A percentile compares a stretch with the other conserved stretches of the same genome.
Evolutionary conservation across 2,329 filamentous ascomycete genomes (phyloP).

Genomic region (Apiospora marii): DNA sequence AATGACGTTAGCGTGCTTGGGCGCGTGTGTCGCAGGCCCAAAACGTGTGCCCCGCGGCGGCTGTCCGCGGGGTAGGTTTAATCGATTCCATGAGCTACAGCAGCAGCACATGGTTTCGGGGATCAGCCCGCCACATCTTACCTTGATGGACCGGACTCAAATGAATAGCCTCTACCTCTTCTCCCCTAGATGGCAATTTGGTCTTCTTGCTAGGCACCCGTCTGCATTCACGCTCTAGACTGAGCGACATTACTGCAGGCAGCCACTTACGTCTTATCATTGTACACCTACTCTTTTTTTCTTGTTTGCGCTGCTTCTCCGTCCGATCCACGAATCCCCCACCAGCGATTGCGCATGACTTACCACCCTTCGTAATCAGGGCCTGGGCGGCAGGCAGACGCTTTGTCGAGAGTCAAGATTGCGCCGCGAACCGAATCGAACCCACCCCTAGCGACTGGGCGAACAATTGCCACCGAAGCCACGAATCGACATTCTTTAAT

Average conservation of each 20-base stretch:
- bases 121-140: neutral
- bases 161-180: neutral
- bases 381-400: conserved; percentile 20
- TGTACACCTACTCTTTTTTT: conserved; percentile 1
- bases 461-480: neutral
- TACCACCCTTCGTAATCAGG: conserved; percentile 16
- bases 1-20: conserved; percentile 15
- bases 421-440: conserved; percentile 16
- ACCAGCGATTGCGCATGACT: conserved; percentile 3
- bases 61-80: conserved; percentile 1
- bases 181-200: neutral
- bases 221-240: neutral
- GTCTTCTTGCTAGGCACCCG: neutral
- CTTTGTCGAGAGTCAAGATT: conserved; percentile 18
- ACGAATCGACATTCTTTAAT: conserved; percentile 12
- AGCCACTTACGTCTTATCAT: conserved; percentile 11
- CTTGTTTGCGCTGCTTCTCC: neutral
- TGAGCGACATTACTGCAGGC: conserved; percentile 11
- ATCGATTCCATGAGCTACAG: conserved; percentile 5
- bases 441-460: neutral
- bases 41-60: neutral
- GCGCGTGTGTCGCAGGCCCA: neutral
- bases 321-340: neutral
- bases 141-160: conserved; percentile 6
- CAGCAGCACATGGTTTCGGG: conserved; percentile 9